These are phyloP conservation scores for Dictyostelium citrinum DNA, from an alignment of 78 protist genomes.

Conservation along the genomic window DNA sequence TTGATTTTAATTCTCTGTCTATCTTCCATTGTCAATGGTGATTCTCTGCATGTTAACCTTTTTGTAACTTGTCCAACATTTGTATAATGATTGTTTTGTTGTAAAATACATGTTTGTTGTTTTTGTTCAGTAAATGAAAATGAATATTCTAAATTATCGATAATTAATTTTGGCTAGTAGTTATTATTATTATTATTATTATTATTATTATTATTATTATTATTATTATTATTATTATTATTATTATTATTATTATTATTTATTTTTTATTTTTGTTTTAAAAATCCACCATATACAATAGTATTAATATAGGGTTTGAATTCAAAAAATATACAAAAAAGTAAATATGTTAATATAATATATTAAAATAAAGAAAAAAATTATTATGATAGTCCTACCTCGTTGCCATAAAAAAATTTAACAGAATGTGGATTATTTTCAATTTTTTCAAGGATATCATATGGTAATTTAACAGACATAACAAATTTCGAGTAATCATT, in stretches of 20 bases:
- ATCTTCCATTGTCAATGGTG: slow-evolving; percentile 16
- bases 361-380: background rate
- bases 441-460: background rate
- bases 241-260: too few relatives aligned
- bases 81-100: slow-evolving; percentile 8
- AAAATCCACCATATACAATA: too few relatives aligned
- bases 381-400: background rate
- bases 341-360: too few relatives aligned
- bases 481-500: background rate
- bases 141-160: background rate
- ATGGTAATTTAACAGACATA: slow-evolving; percentile 12
- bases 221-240: too few relatives aligned
- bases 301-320: too few relatives aligned
- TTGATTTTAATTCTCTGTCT: background rate
- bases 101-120: slow-evolving; percentile 1
- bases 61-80: background rate
- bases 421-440: background rate
- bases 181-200: too few relatives aligned
- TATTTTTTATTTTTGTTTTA: too few relatives aligned
- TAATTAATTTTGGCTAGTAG: slow-evolving; percentile 12
- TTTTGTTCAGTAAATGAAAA: slow-evolving; percentile 12
- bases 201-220: too few relatives aligned
- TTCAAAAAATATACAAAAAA: too few relatives aligned
- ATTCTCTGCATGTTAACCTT: slow-evolving; percentile 5
- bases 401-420: slow-evolving; percentile 12